A percentile compares a stretch with the other conserved stretches of the same genome.
Evolutionary conservation across 176 grass and related monocot genomes (phyloP).

Genomic region (Musa acuminata): DNA sequence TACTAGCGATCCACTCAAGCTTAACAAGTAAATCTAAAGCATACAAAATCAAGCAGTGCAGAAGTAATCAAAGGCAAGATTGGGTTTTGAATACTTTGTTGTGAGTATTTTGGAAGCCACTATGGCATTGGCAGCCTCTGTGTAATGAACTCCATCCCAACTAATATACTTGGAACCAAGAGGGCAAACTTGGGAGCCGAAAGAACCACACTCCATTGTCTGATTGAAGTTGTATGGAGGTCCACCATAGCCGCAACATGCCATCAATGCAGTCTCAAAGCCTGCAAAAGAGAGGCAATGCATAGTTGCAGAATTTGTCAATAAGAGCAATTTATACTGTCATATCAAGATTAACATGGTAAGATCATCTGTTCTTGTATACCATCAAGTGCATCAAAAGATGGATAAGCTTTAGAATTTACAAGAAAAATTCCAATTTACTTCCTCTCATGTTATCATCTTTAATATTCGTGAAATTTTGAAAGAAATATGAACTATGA

Average conservation of each 20-base stretch:
- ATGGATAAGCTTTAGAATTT: background rate
- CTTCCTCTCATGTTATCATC: too few species aligned
- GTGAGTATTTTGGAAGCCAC: constrained; percentile 47
- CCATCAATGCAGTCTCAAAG: constrained; percentile 74
- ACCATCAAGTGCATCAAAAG: background rate
- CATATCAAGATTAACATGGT: too few species aligned
- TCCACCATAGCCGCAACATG: constrained; percentile 69
- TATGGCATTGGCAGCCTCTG: constrained; percentile 55
- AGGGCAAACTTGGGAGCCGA: constrained; percentile 30
- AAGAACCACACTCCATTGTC: constrained; percentile 30
- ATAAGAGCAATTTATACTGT: too few species aligned
- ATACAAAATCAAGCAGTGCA: background rate
- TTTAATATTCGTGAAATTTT: too few species aligned
- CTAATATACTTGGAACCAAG: constrained; percentile 66
- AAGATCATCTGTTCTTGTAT: background rate
- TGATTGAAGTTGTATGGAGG: constrained; percentile 75
- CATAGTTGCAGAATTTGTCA: background rate
- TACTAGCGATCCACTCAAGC: background rate
- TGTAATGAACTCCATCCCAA: constrained; percentile 83
- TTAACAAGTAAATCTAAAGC: background rate
- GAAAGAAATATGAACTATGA: too few species aligned
- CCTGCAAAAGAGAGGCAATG: constrained; percentile 12
- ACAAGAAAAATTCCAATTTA: background rate
- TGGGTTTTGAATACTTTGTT: constrained; percentile 42
- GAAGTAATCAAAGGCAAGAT: background rate